Conservation (phyloP, 768 basidiomycete genomes). For the Gloeostereum incarnatum region DNA sequence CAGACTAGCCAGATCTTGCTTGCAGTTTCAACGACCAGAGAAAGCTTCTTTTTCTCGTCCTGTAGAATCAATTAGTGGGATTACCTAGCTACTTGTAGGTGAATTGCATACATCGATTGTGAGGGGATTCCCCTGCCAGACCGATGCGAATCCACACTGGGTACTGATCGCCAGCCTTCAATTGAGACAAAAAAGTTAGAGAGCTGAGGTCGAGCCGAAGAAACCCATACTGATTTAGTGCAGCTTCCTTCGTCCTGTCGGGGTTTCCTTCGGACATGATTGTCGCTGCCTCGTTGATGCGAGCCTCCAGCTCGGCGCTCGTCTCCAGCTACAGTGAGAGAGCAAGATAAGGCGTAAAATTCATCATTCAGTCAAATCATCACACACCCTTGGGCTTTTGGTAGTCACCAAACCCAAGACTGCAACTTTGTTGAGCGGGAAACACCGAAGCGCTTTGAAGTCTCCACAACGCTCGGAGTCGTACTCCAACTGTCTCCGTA, state of each 20-base stretch:
- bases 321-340: conserved; percentile 37
- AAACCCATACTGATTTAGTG: conserved; percentile 39
- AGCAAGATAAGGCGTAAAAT: background rate
- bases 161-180: conserved; percentile 44
- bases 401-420: conserved; percentile 43
- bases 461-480: conserved; percentile 56
- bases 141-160: conserved; percentile 58
- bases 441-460: conserved; percentile 42
- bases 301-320: conserved; percentile 34
- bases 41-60: conserved; percentile 41
- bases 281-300: conserved; percentile 45
- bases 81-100: background rate
- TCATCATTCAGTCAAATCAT: background rate
- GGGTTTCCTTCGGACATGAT: conserved; percentile 33
- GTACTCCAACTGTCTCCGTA: conserved; percentile 44
- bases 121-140: conserved; percentile 48
- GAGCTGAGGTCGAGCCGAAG: background rate
- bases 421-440: conserved; percentile 37
- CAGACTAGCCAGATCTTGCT: conserved; percentile 42
- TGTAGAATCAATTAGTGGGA: conserved; percentile 11
- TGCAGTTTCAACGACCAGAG: conserved; percentile 32
- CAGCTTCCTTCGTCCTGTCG: conserved; percentile 34
- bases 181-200: background rate
- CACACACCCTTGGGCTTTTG: conserved; percentile 32
- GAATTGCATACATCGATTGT: conserved; percentile 29